Base-by-base conservation (phyloP, 1,284 basidiomycete species). In the Hypsizygus ulmarius region DNA sequence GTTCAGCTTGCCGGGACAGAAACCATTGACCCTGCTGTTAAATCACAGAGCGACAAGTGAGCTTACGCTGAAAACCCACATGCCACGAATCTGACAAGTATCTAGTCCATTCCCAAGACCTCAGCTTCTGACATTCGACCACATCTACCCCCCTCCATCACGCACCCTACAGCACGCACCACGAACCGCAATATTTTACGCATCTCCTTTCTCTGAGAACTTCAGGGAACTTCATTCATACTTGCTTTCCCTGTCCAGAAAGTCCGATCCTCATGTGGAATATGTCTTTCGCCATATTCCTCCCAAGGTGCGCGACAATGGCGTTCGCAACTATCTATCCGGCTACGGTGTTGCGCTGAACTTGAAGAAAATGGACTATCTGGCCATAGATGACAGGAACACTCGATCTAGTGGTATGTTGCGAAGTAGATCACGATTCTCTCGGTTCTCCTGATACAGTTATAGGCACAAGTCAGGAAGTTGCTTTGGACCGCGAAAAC, bases 361-460 rank as follows among this genome's bases (percentile, higher is more conserved):
- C 59, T 70, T 99, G 58, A 99, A 99, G 74, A 97, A 96, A 70
- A 97, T 85, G 72, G 96, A 99, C 64, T 99, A 99, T 63, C 80
- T 98, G 11, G 93, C 90, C 2, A 74, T 98, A 2, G 94, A 97
- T 62, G 94, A 97, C 64, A 73, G 94, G 40, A 63, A 74, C 14
- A 56, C 65, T 8, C 62, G 65, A 40, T 58, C 57, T 39, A 52
- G 58, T 43, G 56, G 58, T 60, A 11, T 44, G 28, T 11, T 34
- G 12, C 44, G 10, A 19, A 15, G 33, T 38, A 15, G 15, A 6
- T 15, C 9, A 11, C 16, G n/a, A n/a, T 12, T 19, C 9, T 18
- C 15, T 43, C 12, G 18, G 34, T n/a, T 15, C 44, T 52, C 40
- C 28, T 47, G 29, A 29, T 46, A 5, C 35, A 43, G 16, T 27